A percentile compares a stretch with the other conserved stretches of the same genome.
Evolutionary conservation across 768 basidiomycete genomes (phyloP).

Genomic region (Termitomyces sp.): DNA sequence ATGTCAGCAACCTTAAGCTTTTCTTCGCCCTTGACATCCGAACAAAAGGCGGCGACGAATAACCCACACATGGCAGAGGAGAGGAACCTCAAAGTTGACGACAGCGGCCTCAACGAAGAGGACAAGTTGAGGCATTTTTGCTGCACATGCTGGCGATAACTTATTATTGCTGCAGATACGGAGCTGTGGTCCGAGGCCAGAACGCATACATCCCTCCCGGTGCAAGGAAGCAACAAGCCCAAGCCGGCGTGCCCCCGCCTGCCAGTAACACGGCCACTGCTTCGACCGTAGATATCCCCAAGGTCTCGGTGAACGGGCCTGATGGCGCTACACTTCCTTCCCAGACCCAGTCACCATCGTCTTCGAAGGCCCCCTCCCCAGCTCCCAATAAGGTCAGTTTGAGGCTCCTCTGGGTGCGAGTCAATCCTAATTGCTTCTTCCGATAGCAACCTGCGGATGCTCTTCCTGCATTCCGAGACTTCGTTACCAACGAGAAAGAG

Average conservation of each 20-base stretch:
- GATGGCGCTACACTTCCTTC: slow-evolving; percentile 53
- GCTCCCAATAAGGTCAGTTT: slow-evolving; percentile 55
- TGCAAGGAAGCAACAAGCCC: slow-evolving; percentile 56
- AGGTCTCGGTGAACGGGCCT: slow-evolving; percentile 75
- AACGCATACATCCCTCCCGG: slow-evolving; percentile 95
- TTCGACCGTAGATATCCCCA: slow-evolving; percentile 51
- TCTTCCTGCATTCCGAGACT: slow-evolving; percentile 84
- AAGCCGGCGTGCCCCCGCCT: slow-evolving; percentile 24
- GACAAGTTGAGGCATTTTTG: slow-evolving; percentile 68
- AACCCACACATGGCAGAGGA: slow-evolving; percentile 93
- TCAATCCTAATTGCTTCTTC: slow-evolving; percentile 6
- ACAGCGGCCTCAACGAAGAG: slow-evolving; percentile 84
- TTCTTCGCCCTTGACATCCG: background rate
- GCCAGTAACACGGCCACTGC: slow-evolving; percentile 25
- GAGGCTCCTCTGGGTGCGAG: background rate
- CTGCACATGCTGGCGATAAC: slow-evolving; percentile 12
- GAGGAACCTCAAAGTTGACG: slow-evolving; percentile 61
- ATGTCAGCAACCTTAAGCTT: background rate
- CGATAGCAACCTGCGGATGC: slow-evolving; percentile 68
- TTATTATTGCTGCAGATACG: slow-evolving; percentile 56
- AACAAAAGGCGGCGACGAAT: slow-evolving; percentile 47
- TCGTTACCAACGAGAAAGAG: slow-evolving; percentile 90
- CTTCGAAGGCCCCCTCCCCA: slow-evolving; percentile 63
- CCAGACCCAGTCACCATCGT: slow-evolving; percentile 41
- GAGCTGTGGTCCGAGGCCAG: slow-evolving; percentile 83